These are phyloP conservation scores for Helicostylum pulchrum DNA, from an alignment of 192 early-diverging fungal species.

Conservation along the genomic window DNA sequence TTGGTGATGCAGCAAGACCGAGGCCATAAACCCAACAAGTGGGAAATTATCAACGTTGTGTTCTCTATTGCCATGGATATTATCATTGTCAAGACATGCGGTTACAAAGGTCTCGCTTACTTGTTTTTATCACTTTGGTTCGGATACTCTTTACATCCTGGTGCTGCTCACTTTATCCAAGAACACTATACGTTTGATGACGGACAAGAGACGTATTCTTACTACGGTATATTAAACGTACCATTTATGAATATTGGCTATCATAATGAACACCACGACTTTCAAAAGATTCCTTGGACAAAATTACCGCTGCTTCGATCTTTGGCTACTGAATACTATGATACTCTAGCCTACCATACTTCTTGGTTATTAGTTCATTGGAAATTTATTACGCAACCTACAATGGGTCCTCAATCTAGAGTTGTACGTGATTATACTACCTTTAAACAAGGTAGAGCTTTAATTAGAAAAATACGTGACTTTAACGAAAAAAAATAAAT, in stretches of 20 bases:
- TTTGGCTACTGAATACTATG: constrained; percentile 89
- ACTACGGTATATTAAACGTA: constrained; percentile 87
- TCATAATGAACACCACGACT: constrained; percentile 99
- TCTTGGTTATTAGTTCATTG: constrained; percentile 84
- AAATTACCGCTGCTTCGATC: constrained; percentile 74
- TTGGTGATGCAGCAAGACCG: constrained; percentile 48
- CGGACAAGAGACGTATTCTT: constrained; percentile 94
- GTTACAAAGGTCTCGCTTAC: constrained; percentile 61
- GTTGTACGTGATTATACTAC: constrained; percentile 68
- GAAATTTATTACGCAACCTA: constrained; percentile 74
- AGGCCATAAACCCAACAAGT: constrained; percentile 64
- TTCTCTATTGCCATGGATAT: constrained; percentile 59
- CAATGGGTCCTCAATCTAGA: constrained; percentile 81
- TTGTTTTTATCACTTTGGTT: constrained; percentile 69
- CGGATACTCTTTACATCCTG: constrained; percentile 89
- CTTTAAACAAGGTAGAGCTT: constrained; percentile 68
- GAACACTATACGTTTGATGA: constrained; percentile 95
- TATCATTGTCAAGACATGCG: constrained; percentile 55
- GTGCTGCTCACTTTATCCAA: constrained; percentile 93
- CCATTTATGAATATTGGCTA: constrained; percentile 93
- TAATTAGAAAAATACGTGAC: constrained; percentile 45
- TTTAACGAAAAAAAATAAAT: background rate
- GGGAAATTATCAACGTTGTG: constrained; percentile 76
- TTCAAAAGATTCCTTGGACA: constrained; percentile 85
- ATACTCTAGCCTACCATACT: constrained; percentile 75